Evolutionary conservation across 163 green algal genomes (phyloP).

Genomic region (Volvox carteri): DNA sequence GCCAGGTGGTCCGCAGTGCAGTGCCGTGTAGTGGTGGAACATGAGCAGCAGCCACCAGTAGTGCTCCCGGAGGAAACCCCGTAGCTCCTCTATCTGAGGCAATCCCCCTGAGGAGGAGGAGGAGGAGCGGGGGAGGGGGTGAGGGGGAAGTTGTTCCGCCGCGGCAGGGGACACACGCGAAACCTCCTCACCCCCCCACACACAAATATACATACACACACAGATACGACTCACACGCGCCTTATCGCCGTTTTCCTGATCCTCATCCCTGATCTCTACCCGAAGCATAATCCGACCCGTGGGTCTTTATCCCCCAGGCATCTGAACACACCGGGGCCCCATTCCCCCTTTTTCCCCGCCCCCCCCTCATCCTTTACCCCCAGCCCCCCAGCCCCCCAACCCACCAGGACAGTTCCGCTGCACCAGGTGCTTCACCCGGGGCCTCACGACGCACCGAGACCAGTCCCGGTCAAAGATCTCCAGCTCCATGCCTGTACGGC

Average conservation of each 20-base stretch:
- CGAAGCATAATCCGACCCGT: too few species aligned
- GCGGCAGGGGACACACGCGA: too few species aligned
- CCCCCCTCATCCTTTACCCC: background rate
- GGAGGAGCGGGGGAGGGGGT: background rate
- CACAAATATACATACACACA: too few species aligned
- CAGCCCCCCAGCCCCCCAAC: background rate
- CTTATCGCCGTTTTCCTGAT: too few species aligned
- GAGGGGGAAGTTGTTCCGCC: too few species aligned
- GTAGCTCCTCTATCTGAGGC: constrained; percentile 10
- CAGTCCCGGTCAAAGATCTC: constrained; percentile 68
- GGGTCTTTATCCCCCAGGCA: too few species aligned
- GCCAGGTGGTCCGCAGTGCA: too few species aligned
- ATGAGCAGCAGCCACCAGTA: constrained; percentile 45
- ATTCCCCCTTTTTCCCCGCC: background rate
- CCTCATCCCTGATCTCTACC: too few species aligned
- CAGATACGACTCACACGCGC: too few species aligned
- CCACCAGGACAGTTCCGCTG: constrained; percentile 11
- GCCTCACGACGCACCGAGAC: constrained; percentile 50
- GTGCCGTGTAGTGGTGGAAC: constrained; percentile 57
- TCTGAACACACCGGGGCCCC: too few species aligned
- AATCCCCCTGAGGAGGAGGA: background rate
- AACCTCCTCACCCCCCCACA: too few species aligned
- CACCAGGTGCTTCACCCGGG: constrained; percentile 62
- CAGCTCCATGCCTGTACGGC: constrained; percentile 33
- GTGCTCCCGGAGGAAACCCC: background rate